Evolutionary conservation across 805 yeast species (phyloP), one percentile per base, ranked within the genome.

Genomic region (Zygosaccharomyces gambellarensis): DNA sequence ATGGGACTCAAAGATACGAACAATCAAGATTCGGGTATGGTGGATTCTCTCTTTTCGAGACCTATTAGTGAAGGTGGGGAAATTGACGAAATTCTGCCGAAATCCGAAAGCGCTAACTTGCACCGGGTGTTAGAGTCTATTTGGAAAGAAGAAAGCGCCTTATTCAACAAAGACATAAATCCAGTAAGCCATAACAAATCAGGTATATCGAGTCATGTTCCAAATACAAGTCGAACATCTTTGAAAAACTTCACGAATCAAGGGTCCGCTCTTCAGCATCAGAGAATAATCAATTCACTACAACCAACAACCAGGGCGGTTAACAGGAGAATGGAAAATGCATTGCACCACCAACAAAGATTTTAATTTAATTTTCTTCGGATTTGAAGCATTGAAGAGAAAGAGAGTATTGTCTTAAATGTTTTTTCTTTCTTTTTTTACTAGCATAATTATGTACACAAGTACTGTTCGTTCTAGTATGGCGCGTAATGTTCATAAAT

Each of bases 241-340:
- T 32, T 60, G 39, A 48, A 61, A 28, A 48, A 56, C 23, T 42
- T 48, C 2, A 49, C 53, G 46, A 54, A 59, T 2, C 43, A 60
- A 4, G 48, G 51, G 9, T 49, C 52, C 1, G 56, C 53, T 4
- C 39, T 51, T n/a, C 63, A 55, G 32, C 64, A 61, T 41, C 68
- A 62, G 41, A 46, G 68, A 31, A 51, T 55, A 27, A 49, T 61
- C 36, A 60, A 63, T 36, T 59, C 69, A 5, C 43, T 65, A 23
- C 70, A 66, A 29, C 76, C 75, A 6, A 65, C 72, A 0, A 72
- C 76, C 9, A 63, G 76, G 49, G 75, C 75, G 0, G 76, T 71
- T 2, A 70, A 71, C 51, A 60, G 73, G 49, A 53, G 69, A 17
- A 55, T 63, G 54, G 68, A 65, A 36, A 59, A 59, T 11, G 55